A percentile compares a stretch with the other conserved stretches of the same genome.
These are phyloP conservation scores for Picochlorum sp. DNA, from an alignment of 139 green algal species.

Conservation along the genomic window DNA sequence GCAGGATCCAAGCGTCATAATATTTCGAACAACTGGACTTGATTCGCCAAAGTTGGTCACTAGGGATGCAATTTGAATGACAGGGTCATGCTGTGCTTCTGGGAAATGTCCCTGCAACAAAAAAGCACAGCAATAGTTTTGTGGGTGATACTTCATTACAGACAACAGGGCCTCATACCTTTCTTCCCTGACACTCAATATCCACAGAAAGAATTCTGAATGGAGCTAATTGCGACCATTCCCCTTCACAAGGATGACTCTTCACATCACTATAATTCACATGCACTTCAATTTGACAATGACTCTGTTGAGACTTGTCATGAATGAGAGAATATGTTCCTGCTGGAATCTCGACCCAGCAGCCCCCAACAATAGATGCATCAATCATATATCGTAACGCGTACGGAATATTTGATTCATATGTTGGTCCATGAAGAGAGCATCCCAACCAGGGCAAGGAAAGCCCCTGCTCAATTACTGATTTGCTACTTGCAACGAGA, in stretches of 20 bases:
- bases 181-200: slow-evolving; percentile 94
- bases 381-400: slow-evolving; percentile 96
- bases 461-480: slow-evolving; percentile 12
- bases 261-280: slow-evolving; percentile 64
- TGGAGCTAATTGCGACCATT: slow-evolving; percentile 74
- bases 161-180: slow-evolving; percentile 17
- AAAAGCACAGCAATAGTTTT: neutral
- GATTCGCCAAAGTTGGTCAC: slow-evolving; percentile 69
- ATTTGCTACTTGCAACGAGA: slow-evolving; percentile 49
- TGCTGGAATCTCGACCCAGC: slow-evolving; percentile 79
- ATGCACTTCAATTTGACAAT: slow-evolving; percentile 92
- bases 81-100: slow-evolving; percentile 84
- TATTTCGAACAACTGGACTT: slow-evolving; percentile 72
- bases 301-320: slow-evolving; percentile 20
- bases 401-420: slow-evolving; percentile 91
- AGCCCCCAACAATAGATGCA: slow-evolving; percentile 62
- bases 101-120: slow-evolving; percentile 77
- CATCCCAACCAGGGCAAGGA: slow-evolving; percentile 10
- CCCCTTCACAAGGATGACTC: slow-evolving; percentile 70
- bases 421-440: slow-evolving; percentile 51
- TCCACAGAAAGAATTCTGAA: slow-evolving; percentile 91
- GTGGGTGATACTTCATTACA: slow-evolving; percentile 13
- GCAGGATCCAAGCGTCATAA: slow-evolving; percentile 91
- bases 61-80: slow-evolving; percentile 96
- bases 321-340: slow-evolving; percentile 44